phyloP scores from a whole-genome alignment of 768 basidiomycete species.

The Clathrus columnatus region DNA sequence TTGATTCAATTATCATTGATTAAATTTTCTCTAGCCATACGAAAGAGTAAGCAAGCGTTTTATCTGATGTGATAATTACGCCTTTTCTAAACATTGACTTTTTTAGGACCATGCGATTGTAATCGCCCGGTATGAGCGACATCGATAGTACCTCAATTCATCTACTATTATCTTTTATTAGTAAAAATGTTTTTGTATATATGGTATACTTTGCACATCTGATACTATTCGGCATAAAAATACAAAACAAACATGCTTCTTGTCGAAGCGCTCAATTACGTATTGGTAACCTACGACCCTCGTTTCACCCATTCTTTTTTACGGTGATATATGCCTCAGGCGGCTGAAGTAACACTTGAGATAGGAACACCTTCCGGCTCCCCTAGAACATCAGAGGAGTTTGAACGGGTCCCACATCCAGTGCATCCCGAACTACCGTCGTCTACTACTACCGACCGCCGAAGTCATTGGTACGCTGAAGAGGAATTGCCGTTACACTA shows the following conservation, averaged over 20 bases:
- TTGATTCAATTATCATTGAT: neutral
- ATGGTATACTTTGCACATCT: too few species aligned
- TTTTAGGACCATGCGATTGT: constrained; percentile 83
- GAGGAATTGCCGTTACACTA: constrained; percentile 44
- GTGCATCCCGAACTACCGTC: constrained; percentile 17
- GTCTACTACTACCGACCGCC: constrained; percentile 21
- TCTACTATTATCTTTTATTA: constrained; percentile 5
- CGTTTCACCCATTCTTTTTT: neutral
- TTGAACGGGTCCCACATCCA: constrained; percentile 63
- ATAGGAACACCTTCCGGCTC: constrained; percentile 50
- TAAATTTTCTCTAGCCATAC: constrained; percentile 40
- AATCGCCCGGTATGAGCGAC: constrained; percentile 47
- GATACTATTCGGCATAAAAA: too few species aligned
- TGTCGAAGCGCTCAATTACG: neutral
- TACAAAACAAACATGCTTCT: too few species aligned
- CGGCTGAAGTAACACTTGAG: constrained; percentile 60
- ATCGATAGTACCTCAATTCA: constrained; percentile 22
- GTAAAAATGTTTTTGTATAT: neutral
- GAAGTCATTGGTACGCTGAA: constrained; percentile 19
- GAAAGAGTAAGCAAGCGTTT: constrained; percentile 31
- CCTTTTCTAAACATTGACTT: neutral
- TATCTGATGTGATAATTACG: neutral
- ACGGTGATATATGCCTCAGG: constrained; percentile 17
- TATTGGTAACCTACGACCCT: neutral
- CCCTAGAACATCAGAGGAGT: constrained; percentile 52